Conservation (phyloP, 768 basidiomycete species). For the Mycena maculata region DNA sequence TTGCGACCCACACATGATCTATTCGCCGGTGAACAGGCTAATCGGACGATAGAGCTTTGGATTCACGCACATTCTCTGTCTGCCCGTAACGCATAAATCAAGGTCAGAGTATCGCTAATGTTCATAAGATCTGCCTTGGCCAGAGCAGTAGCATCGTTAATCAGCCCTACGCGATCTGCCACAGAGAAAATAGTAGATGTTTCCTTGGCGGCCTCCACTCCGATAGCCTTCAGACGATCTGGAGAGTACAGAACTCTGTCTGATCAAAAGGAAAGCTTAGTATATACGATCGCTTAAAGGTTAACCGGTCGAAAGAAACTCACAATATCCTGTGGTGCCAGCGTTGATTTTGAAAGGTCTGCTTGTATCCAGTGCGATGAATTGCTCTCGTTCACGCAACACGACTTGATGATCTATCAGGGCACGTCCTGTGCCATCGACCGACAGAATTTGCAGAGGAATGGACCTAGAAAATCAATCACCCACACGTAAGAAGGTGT, state of each 20-base stretch:
- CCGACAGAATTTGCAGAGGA: constrained; percentile 69
- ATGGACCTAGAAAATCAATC: too few relatives aligned
- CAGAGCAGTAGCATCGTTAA: constrained; percentile 74
- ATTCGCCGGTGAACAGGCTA: neutral
- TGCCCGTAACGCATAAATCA: constrained; percentile 62
- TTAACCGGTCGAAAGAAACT: constrained; percentile 11
- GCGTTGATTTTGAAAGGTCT: constrained; percentile 80
- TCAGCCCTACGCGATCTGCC: constrained; percentile 77
- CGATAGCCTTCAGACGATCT: constrained; percentile 70
- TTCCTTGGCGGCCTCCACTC: constrained; percentile 64
- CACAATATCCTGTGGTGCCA: constrained; percentile 65
- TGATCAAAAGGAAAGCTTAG: constrained; percentile 38
- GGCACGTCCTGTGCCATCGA: constrained; percentile 57
- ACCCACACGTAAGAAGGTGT: neutral
- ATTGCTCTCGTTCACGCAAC: constrained; percentile 64
- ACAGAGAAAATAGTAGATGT: constrained; percentile 61
- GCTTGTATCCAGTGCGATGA: constrained; percentile 64
- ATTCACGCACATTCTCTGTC: constrained; percentile 67
- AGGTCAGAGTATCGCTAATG: constrained; percentile 67
- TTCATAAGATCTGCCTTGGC: constrained; percentile 71
- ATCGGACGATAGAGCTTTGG: neutral
- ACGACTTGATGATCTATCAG: constrained; percentile 62
- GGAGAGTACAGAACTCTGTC: constrained; percentile 76
- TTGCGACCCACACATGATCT: constrained; percentile 73
- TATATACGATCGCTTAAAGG: neutral